Percentiles rank a stretch among this genome's conserved stretches.
Conservation (phyloP, 371 early-diverging fungal genomes). For the Lichtheimia corymbifera region DNA sequence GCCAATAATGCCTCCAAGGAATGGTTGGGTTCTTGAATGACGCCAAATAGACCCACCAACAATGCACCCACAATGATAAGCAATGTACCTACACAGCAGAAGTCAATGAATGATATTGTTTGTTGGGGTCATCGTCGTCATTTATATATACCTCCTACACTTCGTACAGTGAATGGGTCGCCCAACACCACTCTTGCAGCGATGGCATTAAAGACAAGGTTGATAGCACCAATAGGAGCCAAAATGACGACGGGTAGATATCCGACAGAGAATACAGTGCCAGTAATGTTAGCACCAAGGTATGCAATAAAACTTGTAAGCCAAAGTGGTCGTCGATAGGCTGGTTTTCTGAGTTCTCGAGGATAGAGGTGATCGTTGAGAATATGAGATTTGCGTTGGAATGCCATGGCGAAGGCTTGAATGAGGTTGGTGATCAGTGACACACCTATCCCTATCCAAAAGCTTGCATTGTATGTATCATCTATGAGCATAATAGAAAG, state of each 20-base stretch:
- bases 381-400: constrained; percentile 72
- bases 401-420: constrained; percentile 68
- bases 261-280: constrained; percentile 76
- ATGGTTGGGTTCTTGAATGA: constrained; percentile 73
- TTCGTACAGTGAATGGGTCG: constrained; percentile 65
- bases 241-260: constrained; percentile 83
- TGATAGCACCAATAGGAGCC: constrained; percentile 81
- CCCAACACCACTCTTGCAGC: constrained; percentile 70
- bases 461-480: constrained; percentile 9
- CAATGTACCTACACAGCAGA: constrained; percentile 57
- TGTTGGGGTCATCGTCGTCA: too few species aligned
- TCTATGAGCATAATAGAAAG: neutral
- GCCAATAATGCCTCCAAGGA: constrained; percentile 70
- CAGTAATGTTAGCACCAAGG: constrained; percentile 67
- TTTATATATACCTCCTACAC: constrained; percentile 56
- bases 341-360: constrained; percentile 50
- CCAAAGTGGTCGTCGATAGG: constrained; percentile 45
- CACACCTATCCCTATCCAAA: constrained; percentile 46
- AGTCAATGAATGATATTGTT: neutral
- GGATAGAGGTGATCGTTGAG: constrained; percentile 58
- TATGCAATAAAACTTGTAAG: constrained; percentile 60
- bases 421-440: constrained; percentile 45
- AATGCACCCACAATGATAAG: constrained; percentile 72
- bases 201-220: constrained; percentile 77
- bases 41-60: constrained; percentile 75